These are phyloP conservation scores for Fusarium pininemorale DNA, from an alignment of 2,329 filamentous ascomycete genomes.

Conservation along the genomic window DNA sequence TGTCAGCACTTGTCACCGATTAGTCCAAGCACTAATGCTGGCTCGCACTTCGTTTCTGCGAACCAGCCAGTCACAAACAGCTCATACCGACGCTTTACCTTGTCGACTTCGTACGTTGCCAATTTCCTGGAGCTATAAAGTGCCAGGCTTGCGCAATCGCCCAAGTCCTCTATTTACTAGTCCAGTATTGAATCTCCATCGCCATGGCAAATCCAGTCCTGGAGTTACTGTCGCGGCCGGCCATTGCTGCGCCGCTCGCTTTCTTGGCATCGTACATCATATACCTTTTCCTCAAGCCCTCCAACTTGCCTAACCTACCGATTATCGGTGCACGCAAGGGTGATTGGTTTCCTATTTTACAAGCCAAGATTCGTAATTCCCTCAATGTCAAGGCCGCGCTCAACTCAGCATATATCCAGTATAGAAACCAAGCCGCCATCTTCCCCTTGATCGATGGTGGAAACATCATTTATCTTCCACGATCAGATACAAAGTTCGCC, in stretches of 20 bases:
- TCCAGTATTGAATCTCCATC: neutral
- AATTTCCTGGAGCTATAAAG: too few relatives aligned
- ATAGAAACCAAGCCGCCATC: neutral
- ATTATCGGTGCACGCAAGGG: neutral
- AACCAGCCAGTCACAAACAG: neutral
- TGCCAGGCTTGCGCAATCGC: too few relatives aligned
- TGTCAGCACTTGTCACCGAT: neutral
- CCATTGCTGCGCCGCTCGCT: neutral
- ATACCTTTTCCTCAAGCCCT: neutral
- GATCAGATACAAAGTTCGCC: slow-evolving; percentile 6
- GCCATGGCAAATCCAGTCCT: neutral
- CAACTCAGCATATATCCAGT: neutral
- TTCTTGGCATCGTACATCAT: neutral
- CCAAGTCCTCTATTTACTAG: too few relatives aligned
- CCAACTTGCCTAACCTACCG: neutral
- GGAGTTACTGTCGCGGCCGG: neutral
- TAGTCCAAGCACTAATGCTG: neutral
- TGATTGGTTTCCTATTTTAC: slow-evolving; percentile 8
- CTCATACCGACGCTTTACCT: neutral
- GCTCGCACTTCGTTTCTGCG: neutral
- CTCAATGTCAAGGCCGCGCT: neutral
- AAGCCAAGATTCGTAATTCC: neutral
- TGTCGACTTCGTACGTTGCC: too few relatives aligned
- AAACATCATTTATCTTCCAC: neutral
- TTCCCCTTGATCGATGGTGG: neutral